Evolutionary conservation across 1,284 basidiomycete species (phyloP), one percentile per base, ranked within the genome.

Genomic region (Cystodermella granulosa): DNA sequence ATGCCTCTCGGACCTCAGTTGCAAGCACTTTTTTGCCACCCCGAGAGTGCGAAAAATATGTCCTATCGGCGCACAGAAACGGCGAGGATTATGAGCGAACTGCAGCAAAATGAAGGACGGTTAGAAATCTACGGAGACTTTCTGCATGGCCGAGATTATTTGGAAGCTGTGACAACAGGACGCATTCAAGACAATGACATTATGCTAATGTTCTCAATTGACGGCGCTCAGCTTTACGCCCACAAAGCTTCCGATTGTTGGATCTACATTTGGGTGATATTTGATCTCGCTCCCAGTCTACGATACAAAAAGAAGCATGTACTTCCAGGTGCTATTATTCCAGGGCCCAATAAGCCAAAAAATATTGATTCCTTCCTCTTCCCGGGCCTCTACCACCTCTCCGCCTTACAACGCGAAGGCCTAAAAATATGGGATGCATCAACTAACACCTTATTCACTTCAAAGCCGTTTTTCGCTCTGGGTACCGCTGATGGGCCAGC

Each of bases 201-300:
- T 17, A 45, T 62, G 5, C 42, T 63, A 15, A 49, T 63, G 49
- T 39, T 62, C 14, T 62, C 63, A 7, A 54, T 65, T 22, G 59
- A 67, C 41, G 63, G 64, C 38, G 60, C 61, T 8, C 64, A 65
- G 46, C 56, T 67, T 1, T 67, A 62, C 44, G 45, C 42, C 17
- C 47, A 57, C 48, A 63, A 62, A 44, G 34, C 36, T 14, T 64
- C 58, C 1, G 61, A 66, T 40, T 55, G 52, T 40, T 65, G 61
- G 63, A 61, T 66, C 15, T 60, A 55, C 17, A 61, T 65, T 6
- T 68, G 61, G 61, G 46, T 66, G 6, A 40, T 65, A 16, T 26
- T 56, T 6, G 55, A 65, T 42, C 42, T 58, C 4, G 21, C 51
- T 3, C 62, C 63, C 0, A 50, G 57, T 4, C 13, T 37, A 17